Evolutionary conservation across 495 filamentous ascomycete genomes (phyloP).

Genomic region (Penicillium alfredii): DNA sequence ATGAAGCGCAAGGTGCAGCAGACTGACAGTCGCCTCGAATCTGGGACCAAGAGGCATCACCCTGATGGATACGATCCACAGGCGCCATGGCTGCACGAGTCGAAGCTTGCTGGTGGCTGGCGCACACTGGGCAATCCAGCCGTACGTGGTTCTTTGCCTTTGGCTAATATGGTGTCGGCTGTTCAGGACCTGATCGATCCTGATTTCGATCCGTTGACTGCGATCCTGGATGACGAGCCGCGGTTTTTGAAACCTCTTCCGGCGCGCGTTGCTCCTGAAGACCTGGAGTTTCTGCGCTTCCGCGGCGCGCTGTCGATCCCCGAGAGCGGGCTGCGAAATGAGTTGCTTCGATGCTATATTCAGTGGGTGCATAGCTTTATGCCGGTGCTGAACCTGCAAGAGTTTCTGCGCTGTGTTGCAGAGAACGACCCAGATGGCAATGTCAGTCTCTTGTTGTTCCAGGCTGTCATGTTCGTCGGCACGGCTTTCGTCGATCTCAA

Average conservation of each 20-base stretch:
- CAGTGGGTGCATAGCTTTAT: conserved; percentile 84
- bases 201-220: conserved; percentile 40
- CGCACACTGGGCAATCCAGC: conserved; percentile 26
- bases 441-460: conserved; percentile 69
- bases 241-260: conserved; percentile 48
- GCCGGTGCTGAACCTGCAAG: conserved; percentile 69
- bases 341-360: conserved; percentile 65
- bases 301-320: conserved; percentile 71
- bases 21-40: conserved; percentile 16
- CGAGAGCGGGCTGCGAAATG: conserved; percentile 57
- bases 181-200: conserved; percentile 42
- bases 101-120: conserved; percentile 25
- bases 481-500: conserved; percentile 69
- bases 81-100: conserved; percentile 33
- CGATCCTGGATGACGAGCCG: conserved; percentile 38
- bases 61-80: conserved; percentile 30
- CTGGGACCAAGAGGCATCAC: conserved; percentile 22
- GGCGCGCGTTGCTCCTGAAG: conserved; percentile 55
- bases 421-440: conserved; percentile 55
- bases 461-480: conserved; percentile 75
- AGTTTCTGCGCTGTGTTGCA: conserved; percentile 58
- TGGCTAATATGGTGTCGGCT: conserved; percentile 39
- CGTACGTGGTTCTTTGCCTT: conserved; percentile 26
- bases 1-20: conserved; percentile 29
- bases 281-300: conserved; percentile 63